A percentile compares a stretch with the other conserved stretches of the same genome.
phyloP scores from a whole-genome alignment of 1,284 basidiomycete genomes.

The Cryptococcus maquisensis region DNA sequence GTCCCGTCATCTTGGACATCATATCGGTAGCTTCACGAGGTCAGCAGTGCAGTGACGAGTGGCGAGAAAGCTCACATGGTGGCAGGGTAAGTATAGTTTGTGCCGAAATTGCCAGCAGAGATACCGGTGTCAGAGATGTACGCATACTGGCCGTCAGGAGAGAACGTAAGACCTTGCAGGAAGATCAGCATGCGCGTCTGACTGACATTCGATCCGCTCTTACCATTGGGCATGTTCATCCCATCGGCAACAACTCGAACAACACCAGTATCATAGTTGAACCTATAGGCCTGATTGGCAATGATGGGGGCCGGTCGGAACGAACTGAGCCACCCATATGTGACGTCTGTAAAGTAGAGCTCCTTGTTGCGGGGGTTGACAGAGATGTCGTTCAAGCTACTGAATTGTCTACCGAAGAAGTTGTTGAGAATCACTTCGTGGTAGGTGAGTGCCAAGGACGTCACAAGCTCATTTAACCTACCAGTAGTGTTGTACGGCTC shows the following conservation, averaged over 20 bases:
- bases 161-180: slow-evolving; percentile 66
- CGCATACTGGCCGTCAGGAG: slow-evolving; percentile 60
- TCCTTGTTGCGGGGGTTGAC: slow-evolving; percentile 55
- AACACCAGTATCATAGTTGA: slow-evolving; percentile 60
- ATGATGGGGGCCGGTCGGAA: slow-evolving; percentile 64
- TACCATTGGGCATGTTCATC: slow-evolving; percentile 51
- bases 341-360: slow-evolving; percentile 54
- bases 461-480: slow-evolving; percentile 11
- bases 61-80: slow-evolving; percentile 56
- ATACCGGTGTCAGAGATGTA: slow-evolving; percentile 57
- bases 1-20: slow-evolving; percentile 60
- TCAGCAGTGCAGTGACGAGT: background rate
- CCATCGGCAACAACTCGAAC: slow-evolving; percentile 68
- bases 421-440: slow-evolving; percentile 59
- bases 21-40: slow-evolving; percentile 59
- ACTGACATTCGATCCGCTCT: slow-evolving; percentile 3
- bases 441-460: background rate
- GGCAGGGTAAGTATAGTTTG: slow-evolving; percentile 60
- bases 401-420: slow-evolving; percentile 72
- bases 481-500: slow-evolving; percentile 60
- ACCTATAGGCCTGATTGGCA: slow-evolving; percentile 68
- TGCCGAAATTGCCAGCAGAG: slow-evolving; percentile 46
- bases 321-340: slow-evolving; percentile 54
- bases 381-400: slow-evolving; percentile 72
- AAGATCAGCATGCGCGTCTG: background rate